Conservation (phyloP, 495 filamentous ascomycete species). For the Neurospora sp. region DNA sequence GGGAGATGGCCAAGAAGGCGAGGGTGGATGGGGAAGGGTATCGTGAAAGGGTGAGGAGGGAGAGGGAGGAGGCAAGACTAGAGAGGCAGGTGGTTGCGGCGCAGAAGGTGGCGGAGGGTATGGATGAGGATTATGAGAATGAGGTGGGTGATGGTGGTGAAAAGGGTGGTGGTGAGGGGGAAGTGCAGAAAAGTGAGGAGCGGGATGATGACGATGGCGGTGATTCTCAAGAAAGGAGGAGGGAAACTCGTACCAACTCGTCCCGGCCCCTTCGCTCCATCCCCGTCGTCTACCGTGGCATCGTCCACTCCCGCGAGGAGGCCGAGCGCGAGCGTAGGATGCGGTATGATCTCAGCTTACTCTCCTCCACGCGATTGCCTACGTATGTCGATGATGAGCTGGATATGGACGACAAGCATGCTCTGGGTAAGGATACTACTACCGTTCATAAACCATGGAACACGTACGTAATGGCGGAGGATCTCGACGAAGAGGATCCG, state of each 20-base stretch:
- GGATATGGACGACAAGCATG: conserved; percentile 41
- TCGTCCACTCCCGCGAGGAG: conserved; percentile 58
- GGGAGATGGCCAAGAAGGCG: conserved; percentile 44
- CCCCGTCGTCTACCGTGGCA: conserved; percentile 69
- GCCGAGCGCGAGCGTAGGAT: conserved; percentile 59
- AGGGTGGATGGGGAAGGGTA: conserved; percentile 68
- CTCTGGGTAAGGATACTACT: conserved; percentile 24
- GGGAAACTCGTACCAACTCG: conserved; percentile 32
- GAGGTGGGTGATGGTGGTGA: conserved; percentile 12
- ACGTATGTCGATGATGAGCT: conserved; percentile 43
- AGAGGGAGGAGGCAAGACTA: conserved; percentile 58
- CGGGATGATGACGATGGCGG: conserved; percentile 11
- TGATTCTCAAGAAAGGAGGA: conserved; percentile 6
- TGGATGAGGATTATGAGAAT: conserved; percentile 43
- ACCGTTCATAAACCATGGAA: conserved; percentile 16
- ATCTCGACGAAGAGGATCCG: conserved; percentile 71
- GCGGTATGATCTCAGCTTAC: conserved; percentile 46
- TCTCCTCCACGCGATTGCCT: conserved; percentile 30
- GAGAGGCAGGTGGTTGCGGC: conserved; percentile 63
- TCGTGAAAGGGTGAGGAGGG: conserved; percentile 58
- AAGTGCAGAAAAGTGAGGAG: conserved; percentile 2
- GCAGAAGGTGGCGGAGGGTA: conserved; percentile 70
- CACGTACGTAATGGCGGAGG: conserved; percentile 46
- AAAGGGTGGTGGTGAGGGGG: conserved; percentile 6
- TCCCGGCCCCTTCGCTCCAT: conserved; percentile 46